A percentile compares a stretch with the other conserved stretches of the same genome.
Conservation (phyloP, 2,329 filamentous ascomycete genomes). For the Lachnellula hyalina region DNA sequence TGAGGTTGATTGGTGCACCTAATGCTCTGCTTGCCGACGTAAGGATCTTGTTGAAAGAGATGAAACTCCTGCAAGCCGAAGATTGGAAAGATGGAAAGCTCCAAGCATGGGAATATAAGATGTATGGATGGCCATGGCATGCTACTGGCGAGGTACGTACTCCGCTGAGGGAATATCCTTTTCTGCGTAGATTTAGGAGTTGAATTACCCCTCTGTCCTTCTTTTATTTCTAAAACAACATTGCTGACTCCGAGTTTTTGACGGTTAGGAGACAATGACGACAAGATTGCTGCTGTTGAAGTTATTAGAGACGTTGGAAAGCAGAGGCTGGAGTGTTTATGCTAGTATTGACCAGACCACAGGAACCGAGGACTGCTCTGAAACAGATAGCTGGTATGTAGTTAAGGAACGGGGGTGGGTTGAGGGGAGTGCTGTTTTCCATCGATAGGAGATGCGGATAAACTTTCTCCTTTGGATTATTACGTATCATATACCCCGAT, state of each 20-base stretch:
- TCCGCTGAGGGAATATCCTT: no score
- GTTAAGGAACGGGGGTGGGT: slow-evolving; percentile 22
- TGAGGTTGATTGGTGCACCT: slow-evolving; percentile 33
- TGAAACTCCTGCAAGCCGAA: slow-evolving; percentile 18
- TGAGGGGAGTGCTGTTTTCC: slow-evolving; percentile 19
- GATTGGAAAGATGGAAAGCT: slow-evolving; percentile 20
- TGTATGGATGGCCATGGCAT: slow-evolving; percentile 32
- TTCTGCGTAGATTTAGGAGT: no score
- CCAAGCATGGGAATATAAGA: slow-evolving; percentile 30
- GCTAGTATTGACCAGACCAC: slow-evolving; percentile 34
- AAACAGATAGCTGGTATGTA: slow-evolving; percentile 26
- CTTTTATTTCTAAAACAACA: no score
- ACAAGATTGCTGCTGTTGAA: slow-evolving; percentile 32
- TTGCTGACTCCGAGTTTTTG: no score
- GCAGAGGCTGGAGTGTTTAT: slow-evolving; percentile 36
- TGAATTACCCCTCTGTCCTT: no score
- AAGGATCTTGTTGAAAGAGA: slow-evolving; percentile 12
- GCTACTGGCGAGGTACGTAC: slow-evolving; percentile 25
- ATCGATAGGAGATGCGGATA: slow-evolving; percentile 8
- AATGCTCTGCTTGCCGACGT: slow-evolving; percentile 19
- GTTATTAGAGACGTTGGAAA: slow-evolving; percentile 33
- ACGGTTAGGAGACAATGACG: slow-evolving; percentile 29
- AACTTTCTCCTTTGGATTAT: no score
- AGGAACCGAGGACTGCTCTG: slow-evolving; percentile 17
- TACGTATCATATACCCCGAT: no score